A percentile compares a stretch with the other conserved stretches of the same genome.
Conservation (phyloP, 495 filamentous ascomycete genomes). For the Chaetomidium leptoderma region DNA sequence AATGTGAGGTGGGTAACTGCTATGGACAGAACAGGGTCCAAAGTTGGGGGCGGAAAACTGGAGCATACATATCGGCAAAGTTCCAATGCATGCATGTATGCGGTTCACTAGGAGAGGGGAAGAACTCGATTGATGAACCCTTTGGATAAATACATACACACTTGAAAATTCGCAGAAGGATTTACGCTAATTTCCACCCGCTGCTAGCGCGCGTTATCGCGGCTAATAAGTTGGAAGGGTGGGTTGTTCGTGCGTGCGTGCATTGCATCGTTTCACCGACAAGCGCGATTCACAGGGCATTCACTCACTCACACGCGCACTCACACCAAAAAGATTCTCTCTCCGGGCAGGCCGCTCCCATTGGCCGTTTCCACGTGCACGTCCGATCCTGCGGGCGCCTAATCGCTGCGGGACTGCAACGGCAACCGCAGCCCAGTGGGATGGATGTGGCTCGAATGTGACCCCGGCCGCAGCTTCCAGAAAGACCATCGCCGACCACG, state of each 20-base stretch:
- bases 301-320: neutral
- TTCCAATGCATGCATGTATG: no score
- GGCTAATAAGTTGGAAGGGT: conserved; percentile 3
- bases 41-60: no score
- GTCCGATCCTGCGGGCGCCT: conserved; percentile 8
- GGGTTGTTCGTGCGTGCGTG: neutral
- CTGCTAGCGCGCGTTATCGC: conserved; percentile 19
- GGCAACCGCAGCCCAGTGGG: neutral
- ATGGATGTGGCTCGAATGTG: neutral
- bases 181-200: conserved; percentile 5
- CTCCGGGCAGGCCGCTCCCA: conserved; percentile 1
- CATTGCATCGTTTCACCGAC: neutral
- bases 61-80: no score
- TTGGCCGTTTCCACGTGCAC: conserved; percentile 16
- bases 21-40: no score
- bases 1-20: no score
- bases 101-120: no score
- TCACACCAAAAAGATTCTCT: neutral
- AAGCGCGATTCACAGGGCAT: neutral
- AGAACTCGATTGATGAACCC: no score
- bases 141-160: no score
- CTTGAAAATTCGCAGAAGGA: neutral
- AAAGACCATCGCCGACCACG: neutral
- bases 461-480: conserved; percentile 5
- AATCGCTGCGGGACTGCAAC: neutral